Evolutionary conservation across 305 asterid species (phyloP).

Genomic region (Fraxinus ornus): DNA sequence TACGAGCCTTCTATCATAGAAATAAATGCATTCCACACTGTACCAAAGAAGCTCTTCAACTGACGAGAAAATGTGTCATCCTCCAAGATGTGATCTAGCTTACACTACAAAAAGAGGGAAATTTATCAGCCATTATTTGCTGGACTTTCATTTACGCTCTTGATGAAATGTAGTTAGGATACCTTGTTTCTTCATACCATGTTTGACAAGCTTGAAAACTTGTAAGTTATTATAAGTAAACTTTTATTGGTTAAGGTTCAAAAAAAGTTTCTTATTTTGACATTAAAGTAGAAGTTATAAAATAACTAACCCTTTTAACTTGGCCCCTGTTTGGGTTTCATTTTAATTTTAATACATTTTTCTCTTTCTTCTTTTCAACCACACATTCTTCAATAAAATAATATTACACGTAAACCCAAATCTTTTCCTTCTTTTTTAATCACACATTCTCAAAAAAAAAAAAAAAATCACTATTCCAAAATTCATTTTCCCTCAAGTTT

Average conservation of each 20-base stretch:
- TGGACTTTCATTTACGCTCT: neutral
- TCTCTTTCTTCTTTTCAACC: no score
- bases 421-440: no score
- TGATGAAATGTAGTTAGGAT: neutral
- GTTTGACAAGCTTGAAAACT: neutral
- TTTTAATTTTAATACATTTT: no score
- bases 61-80: slow-evolving; percentile 81
- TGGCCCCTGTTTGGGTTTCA: no score
- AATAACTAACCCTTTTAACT: neutral
- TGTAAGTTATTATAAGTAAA: neutral
- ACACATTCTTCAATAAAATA: no score
- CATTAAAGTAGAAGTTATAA: neutral
- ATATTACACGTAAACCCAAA: no score
- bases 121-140: slow-evolving; percentile 25
- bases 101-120: slow-evolving; percentile 60
- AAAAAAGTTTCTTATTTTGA: neutral
- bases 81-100: slow-evolving; percentile 84
- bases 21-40: slow-evolving; percentile 79
- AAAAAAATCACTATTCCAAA: no score
- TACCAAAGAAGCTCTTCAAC: slow-evolving; percentile 69
- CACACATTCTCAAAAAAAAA: no score
- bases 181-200: neutral
- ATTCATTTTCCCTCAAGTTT: no score
- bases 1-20: slow-evolving; percentile 74
- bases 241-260: neutral